Conservation (phyloP, 2,329 filamentous ascomycete species). For the Ploettnerulaceae sp. region DNA sequence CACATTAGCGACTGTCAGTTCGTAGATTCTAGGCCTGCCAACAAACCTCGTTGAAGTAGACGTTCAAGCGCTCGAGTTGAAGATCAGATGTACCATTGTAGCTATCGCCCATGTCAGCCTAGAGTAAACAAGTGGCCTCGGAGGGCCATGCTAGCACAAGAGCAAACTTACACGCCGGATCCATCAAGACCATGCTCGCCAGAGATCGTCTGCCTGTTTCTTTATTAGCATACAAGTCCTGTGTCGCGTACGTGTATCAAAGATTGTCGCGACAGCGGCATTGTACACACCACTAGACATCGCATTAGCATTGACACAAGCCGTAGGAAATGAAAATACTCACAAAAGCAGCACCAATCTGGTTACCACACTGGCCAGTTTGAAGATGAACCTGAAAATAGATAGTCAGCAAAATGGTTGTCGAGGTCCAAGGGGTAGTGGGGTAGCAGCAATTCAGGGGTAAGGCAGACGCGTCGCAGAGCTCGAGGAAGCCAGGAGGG, state of each 20-base stretch:
- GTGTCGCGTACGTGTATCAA: slow-evolving; percentile 31
- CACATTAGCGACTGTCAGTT: slow-evolving; percentile 31
- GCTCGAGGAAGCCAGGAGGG: slow-evolving; percentile 7
- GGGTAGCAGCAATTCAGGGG: slow-evolving; percentile 35
- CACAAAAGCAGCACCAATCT: slow-evolving; percentile 93
- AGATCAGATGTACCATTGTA: slow-evolving; percentile 98
- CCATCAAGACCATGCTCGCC: slow-evolving; percentile 95
- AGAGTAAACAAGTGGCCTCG: slow-evolving; percentile 14
- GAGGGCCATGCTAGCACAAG: background rate
- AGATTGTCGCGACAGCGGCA: too few relatives aligned
- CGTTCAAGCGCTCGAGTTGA: slow-evolving; percentile 99
- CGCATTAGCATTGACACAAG: too few relatives aligned
- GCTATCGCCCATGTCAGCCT: slow-evolving; percentile 44
- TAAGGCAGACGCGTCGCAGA: slow-evolving; percentile 38
- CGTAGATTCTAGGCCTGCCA: background rate
- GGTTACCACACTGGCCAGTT: slow-evolving; percentile 99
- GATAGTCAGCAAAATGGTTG: slow-evolving; percentile 49
- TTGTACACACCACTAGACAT: too few relatives aligned
- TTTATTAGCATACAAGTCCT: slow-evolving; percentile 37
- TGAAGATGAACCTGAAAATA: slow-evolving; percentile 88
- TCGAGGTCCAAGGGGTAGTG: slow-evolving; percentile 33
- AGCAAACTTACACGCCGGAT: slow-evolving; percentile 76
- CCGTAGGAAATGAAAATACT: too few relatives aligned
- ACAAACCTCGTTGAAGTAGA: slow-evolving; percentile 91
- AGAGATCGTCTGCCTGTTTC: slow-evolving; percentile 69